Percentiles rank a stretch among this genome's conserved stretches.
phyloP scores from a whole-genome alignment of 306 rosid genomes.

The Cucurbita pepo region DNA sequence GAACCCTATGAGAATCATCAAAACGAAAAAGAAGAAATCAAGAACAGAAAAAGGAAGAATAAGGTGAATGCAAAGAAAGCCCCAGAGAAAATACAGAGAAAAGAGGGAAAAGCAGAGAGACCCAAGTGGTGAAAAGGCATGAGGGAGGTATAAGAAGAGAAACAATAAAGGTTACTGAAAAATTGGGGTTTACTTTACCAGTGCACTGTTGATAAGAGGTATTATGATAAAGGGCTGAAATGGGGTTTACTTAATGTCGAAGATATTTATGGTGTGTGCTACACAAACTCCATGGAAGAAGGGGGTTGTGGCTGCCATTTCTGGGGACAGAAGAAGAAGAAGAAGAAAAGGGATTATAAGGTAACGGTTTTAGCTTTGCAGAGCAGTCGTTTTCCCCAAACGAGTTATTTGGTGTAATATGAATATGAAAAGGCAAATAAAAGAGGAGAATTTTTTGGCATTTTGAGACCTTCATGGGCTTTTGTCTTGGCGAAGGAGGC shows the following conservation, averaged over 20 bases:
- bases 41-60: background rate
- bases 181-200: conserved; percentile 6
- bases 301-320: conserved; percentile 28
- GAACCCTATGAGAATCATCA: conserved; percentile 22
- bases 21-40: conserved; percentile 6
- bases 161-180: conserved; percentile 18
- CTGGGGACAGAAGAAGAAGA: conserved; percentile 27
- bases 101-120: conserved; percentile 13
- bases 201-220: conserved; percentile 24
- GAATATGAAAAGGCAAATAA: background rate
- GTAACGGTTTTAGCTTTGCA: background rate
- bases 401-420: background rate
- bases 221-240: conserved; percentile 14
- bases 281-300: conserved; percentile 42
- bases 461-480: background rate
- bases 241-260: conserved; percentile 14
- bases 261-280: conserved; percentile 9
- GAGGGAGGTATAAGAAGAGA: conserved; percentile 9
- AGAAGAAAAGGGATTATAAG: background rate
- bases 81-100: conserved; percentile 3
- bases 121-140: conserved; percentile 15
- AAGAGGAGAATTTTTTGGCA: background rate
- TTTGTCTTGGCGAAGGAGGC: conserved; percentile 5
- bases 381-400: conserved; percentile 10
- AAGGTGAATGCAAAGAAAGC: conserved; percentile 14